Evolutionary conservation across 768 basidiomycete genomes (phyloP).

Genomic region (Mycena vulgaris): DNA sequence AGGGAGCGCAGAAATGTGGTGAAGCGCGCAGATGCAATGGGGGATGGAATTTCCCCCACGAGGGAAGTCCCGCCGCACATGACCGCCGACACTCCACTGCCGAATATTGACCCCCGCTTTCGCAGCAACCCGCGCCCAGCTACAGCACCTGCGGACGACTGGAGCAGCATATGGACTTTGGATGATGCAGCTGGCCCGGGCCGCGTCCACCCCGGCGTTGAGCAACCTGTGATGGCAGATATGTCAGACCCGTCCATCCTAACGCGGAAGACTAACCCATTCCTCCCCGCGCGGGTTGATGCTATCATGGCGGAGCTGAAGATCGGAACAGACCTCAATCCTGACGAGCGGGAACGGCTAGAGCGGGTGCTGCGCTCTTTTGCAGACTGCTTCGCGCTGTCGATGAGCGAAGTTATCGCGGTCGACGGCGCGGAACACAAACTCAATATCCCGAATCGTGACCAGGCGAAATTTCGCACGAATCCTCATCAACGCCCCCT

Average conservation of each 20-base stretch:
- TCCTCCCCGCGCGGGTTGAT: conserved; percentile 37
- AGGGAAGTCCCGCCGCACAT: too few species aligned
- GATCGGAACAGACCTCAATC: conserved; percentile 40
- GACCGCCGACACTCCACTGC: too few species aligned
- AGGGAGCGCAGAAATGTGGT: too few species aligned
- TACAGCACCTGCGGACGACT: too few species aligned
- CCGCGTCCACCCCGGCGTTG: too few species aligned
- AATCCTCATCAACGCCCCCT: conserved; percentile 40
- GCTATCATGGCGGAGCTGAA: conserved; percentile 33
- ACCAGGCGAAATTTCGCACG: conserved; percentile 27
- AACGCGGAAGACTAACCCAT: conserved; percentile 40
- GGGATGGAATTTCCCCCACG: too few species aligned
- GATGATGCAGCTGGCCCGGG: too few species aligned
- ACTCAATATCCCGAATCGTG: conserved; percentile 36
- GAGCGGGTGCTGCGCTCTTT: conserved; percentile 44
- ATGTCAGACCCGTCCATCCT: background rate
- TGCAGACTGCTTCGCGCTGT: conserved; percentile 58
- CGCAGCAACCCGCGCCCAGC: too few species aligned
- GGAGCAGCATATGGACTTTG: too few species aligned
- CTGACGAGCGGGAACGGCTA: conserved; percentile 30
- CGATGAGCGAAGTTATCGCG: conserved; percentile 47
- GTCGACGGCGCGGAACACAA: conserved; percentile 40
- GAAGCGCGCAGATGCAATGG: too few species aligned
- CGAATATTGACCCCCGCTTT: too few species aligned
- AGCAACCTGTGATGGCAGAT: too few species aligned